These are phyloP conservation scores for Phialemoniopsis sp. DNA, from an alignment of 2,329 filamentous ascomycete genomes.

Conservation along the genomic window DNA sequence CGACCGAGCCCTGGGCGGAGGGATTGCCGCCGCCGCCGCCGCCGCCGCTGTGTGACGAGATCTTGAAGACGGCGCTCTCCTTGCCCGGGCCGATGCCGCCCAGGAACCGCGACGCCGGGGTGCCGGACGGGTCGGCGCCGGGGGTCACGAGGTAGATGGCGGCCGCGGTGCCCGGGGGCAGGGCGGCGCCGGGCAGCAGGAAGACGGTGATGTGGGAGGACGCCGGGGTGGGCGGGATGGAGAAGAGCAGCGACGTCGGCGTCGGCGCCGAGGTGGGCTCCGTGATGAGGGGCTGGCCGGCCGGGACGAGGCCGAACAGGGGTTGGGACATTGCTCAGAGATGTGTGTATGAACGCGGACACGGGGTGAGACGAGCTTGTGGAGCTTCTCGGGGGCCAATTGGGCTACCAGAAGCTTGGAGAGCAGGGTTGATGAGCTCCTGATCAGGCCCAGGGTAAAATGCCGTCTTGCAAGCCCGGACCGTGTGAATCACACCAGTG, in stretches of 20 bases:
- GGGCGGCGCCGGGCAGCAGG: constrained; percentile 70
- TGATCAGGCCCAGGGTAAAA: no score
- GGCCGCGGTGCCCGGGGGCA: constrained; percentile 75
- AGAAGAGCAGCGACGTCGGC: constrained; percentile 53
- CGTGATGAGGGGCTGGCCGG: constrained; percentile 54
- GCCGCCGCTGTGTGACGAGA: constrained; percentile 34
- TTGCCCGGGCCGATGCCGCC: constrained; percentile 88
- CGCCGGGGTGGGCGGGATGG: constrained; percentile 37
- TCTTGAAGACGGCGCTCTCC: constrained; percentile 86
- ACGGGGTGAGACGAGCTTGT: no score
- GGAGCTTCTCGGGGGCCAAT: no score
- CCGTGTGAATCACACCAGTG: no score
- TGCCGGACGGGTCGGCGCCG: constrained; percentile 26
- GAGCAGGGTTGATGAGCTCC: no score
- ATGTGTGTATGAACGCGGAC: no score
- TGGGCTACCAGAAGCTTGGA: no score
- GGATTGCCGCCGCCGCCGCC: constrained; percentile 14
- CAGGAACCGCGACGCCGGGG: constrained; percentile 56
- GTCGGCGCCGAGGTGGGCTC: constrained; percentile 48
- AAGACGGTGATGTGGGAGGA: constrained; percentile 88
- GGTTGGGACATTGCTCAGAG: constrained; percentile 30
- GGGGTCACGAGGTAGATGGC: constrained; percentile 78
- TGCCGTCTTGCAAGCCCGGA: no score
- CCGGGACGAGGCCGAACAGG: constrained; percentile 57
- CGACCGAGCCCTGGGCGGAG: constrained; percentile 42